Evolutionary conservation across 306 rosid species (phyloP).

Genomic region (Abrus precatorius): DNA sequence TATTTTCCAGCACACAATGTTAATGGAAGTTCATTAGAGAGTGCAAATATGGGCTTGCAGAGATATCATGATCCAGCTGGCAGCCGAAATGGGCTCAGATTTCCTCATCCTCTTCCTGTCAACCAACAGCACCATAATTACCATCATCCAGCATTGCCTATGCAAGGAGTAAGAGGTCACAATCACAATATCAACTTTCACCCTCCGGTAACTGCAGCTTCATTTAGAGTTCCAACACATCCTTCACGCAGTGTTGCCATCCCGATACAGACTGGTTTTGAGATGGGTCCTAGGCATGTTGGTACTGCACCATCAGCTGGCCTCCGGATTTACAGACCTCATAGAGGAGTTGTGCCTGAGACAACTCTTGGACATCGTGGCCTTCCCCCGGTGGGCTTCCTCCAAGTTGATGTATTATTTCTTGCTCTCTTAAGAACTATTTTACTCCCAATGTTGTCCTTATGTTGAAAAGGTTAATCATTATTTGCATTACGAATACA

Average conservation of each 20-base stretch:
- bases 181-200: slow-evolving; percentile 66
- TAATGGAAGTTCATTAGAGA: slow-evolving; percentile 65
- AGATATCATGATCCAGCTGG: slow-evolving; percentile 78
- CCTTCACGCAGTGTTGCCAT: slow-evolving; percentile 58
- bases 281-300: slow-evolving; percentile 70
- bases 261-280: slow-evolving; percentile 68
- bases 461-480: slow-evolving; percentile 4
- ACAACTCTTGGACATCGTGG: slow-evolving; percentile 68
- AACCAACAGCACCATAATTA: slow-evolving; percentile 70
- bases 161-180: slow-evolving; percentile 79
- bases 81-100: slow-evolving; percentile 62
- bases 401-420: slow-evolving; percentile 80
- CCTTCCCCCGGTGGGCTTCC: slow-evolving; percentile 71
- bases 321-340: slow-evolving; percentile 70
- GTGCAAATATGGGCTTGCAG: slow-evolving; percentile 66
- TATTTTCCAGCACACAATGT: slow-evolving; percentile 56
- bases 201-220: slow-evolving; percentile 66
- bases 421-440: slow-evolving; percentile 13
- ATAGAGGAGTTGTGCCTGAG: slow-evolving; percentile 64
- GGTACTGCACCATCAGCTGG: slow-evolving; percentile 67
- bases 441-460: not conserved
- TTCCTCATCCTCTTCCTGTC: slow-evolving; percentile 68
- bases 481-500: not conserved
- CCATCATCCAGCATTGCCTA: slow-evolving; percentile 64
- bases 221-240: slow-evolving; percentile 75